Evolutionary conservation across 768 basidiomycete species (phyloP), one percentile per base, ranked within the genome.

Genomic region (Melanogaster broomeanus): DNA sequence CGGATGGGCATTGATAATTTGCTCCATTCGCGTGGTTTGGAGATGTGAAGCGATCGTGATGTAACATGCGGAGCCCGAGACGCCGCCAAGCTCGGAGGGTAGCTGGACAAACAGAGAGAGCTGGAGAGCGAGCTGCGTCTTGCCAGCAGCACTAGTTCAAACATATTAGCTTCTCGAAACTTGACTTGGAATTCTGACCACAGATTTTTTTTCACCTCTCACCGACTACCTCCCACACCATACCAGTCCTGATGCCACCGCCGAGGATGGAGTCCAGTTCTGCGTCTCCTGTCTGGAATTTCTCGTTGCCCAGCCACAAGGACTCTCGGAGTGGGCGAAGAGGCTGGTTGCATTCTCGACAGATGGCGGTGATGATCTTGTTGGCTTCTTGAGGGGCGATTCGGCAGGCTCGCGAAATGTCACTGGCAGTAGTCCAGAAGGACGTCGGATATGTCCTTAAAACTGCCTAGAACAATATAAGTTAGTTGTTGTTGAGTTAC

Each of bases 81-180:
- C 67, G 19, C 86, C 90, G 9, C 83, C 83, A 5, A 75, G 69
- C 39, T 67, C 62, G 41, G 19, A 61, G 21, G 89, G 83, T 0
- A 90, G 75, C 64, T 98, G 95, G 1, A 90, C 87, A 19, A 81
- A 75, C 27, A 96, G 73, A 4, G 91, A 83, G 18, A 93, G 78
- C 58, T 95, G 93, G 13, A 99, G 75, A 4, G 88, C 90, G 5
- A 98, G 70, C 61, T 98, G 94, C 1, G 93, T 93, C 72, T 99
- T 99, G 34, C 97, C 97, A 24, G 96, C 85, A 21, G 93, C 87
- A 64, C 97, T 99, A 64, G 15, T 35, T 28, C 35, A 42, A 47
- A 30, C 11, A 16, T 27, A 31, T 61, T 37, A 64, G 45, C 18
- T 28, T 24, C 42, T 34, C 19, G 8, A 25, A 37, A 49, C 45